Percentiles rank a stretch among this genome's conserved stretches.
These are phyloP conservation scores for Xylaria scruposa DNA, from an alignment of 495 filamentous ascomycete genomes.

Conservation along the genomic window DNA sequence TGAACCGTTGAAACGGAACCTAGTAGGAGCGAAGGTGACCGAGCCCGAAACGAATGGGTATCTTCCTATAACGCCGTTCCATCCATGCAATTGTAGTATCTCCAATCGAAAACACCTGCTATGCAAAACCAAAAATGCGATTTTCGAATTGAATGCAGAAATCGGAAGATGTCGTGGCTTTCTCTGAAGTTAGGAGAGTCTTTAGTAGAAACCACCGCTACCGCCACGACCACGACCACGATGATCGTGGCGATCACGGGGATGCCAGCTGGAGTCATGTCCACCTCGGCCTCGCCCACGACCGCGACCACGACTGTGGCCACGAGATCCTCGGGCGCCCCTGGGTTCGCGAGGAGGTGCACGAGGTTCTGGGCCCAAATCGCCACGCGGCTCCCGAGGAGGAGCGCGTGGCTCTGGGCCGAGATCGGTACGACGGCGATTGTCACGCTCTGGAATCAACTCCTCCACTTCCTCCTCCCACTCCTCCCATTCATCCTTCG, in stretches of 20 bases:
- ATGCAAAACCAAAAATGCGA: conserved; percentile 18
- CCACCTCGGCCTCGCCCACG: conserved; percentile 33
- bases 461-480: conserved; percentile 71
- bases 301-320: conserved; percentile 39
- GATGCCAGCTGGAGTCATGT: conserved; percentile 27
- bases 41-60: conserved; percentile 25
- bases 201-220: conserved; percentile 15
- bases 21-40: conserved; percentile 1
- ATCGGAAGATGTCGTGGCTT: neutral
- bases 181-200: neutral
- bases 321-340: conserved; percentile 29
- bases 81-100: neutral
- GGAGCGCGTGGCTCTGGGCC: conserved; percentile 42
- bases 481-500: conserved; percentile 80
- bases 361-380: conserved; percentile 40
- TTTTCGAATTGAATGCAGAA: neutral
- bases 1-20: neutral
- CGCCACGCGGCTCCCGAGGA: conserved; percentile 38
- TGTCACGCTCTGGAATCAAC: conserved; percentile 43
- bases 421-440: conserved; percentile 35
- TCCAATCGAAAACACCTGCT: conserved; percentile 5
- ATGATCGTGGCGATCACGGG: conserved; percentile 25
- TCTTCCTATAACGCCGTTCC: conserved; percentile 26
- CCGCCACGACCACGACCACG: conserved; percentile 24
- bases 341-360: conserved; percentile 30